Evolutionary conservation across 108 stramenopile genomes (phyloP), one percentile per base, ranked within the genome.

Genomic region (Nannochloropsis salina): DNA sequence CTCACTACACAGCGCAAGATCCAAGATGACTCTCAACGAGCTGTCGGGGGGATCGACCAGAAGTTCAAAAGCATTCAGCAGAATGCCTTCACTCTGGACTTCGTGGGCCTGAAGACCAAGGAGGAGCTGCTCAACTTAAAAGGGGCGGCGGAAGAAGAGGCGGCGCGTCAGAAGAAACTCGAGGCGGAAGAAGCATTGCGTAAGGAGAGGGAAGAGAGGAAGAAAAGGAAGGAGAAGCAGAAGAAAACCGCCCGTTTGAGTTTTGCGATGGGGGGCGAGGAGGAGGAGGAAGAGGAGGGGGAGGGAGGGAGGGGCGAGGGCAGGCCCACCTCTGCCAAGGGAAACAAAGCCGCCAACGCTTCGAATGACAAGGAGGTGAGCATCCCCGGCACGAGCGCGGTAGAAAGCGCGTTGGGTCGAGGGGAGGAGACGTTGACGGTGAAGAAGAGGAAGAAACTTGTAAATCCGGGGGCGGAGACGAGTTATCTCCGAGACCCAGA

Each of bases 401-500:
- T 0, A n/a, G n/a, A n/a, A n/a, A 74, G 61, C 61, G n/a, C 20
- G n/a, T n/a, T n/a, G 15, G n/a, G 20, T n/a, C 3, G n/a, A n/a
- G 6, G n/a, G 2, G 6, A n/a, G 3, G 61, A 74, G 20, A 8
- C 61, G 20, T 15, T 74, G 3, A 74, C 4, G 15, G 9, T 61
- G 18, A 44, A 31, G 6, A 31, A 43, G 44, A 82, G 86, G 81
- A 31, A 31, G 31, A 81, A 11, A 12, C 81, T 41, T 31, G 12
- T 12, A 41, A 81, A 81, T 81, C 81, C 40, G 20, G 40, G 92
- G 9, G 96, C 96, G 6, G 95, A 98, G 45, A 98, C 98, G 2
- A 92, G 93, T 12, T 98, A 97, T 82, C 86, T 99, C 44, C 96
- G 97, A 3, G 97, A 98, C 90, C 90, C 91, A 80, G 90, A 95